Conservation (phyloP, 228 moss, liverwort and hornwort genomes). For the Sphagnum magellanicum region DNA sequence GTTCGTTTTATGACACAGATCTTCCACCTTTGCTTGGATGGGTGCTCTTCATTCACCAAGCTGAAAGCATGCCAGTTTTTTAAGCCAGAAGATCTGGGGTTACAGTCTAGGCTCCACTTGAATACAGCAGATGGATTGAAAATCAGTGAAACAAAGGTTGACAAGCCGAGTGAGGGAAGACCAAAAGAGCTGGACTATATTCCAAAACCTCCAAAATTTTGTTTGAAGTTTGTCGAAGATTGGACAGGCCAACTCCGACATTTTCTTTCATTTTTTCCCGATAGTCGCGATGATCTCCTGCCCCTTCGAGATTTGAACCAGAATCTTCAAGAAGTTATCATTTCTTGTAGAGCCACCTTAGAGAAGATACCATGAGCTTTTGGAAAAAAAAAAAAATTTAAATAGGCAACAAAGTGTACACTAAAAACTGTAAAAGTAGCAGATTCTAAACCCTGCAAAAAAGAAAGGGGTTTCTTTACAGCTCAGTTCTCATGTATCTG, state of each 20-base stretch:
- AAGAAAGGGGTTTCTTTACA: too few relatives aligned
- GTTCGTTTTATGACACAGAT: slow-evolving; percentile 28
- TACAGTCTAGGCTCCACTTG: slow-evolving; percentile 4
- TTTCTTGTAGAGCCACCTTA: slow-evolving; percentile 51
- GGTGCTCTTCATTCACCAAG: slow-evolving; percentile 57
- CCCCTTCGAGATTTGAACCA: slow-evolving; percentile 76
- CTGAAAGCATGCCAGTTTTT: slow-evolving; percentile 23
- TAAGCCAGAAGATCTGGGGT: slow-evolving; percentile 22
- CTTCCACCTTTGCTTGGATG: slow-evolving; percentile 75
- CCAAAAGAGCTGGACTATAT: slow-evolving; percentile 19
- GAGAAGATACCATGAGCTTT: neutral
- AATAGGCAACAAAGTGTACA: too few relatives aligned
- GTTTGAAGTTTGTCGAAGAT: slow-evolving; percentile 68
- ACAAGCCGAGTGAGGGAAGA: slow-evolving; percentile 4
- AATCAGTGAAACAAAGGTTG: slow-evolving; percentile 11
- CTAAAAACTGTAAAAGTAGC: too few relatives aligned
- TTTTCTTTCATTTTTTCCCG: slow-evolving; percentile 83
- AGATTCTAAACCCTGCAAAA: too few relatives aligned
- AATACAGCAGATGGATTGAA: slow-evolving; percentile 8
- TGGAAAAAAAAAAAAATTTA: too few relatives aligned
- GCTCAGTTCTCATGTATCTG: too few relatives aligned
- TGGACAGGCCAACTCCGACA: slow-evolving; percentile 92
- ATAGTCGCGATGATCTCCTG: slow-evolving; percentile 67
- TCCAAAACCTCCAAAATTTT: slow-evolving; percentile 43
- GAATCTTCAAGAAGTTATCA: slow-evolving; percentile 58